phyloP scores from a whole-genome alignment of 495 filamentous ascomycete species.

The Astrocystis sublimbata region DNA sequence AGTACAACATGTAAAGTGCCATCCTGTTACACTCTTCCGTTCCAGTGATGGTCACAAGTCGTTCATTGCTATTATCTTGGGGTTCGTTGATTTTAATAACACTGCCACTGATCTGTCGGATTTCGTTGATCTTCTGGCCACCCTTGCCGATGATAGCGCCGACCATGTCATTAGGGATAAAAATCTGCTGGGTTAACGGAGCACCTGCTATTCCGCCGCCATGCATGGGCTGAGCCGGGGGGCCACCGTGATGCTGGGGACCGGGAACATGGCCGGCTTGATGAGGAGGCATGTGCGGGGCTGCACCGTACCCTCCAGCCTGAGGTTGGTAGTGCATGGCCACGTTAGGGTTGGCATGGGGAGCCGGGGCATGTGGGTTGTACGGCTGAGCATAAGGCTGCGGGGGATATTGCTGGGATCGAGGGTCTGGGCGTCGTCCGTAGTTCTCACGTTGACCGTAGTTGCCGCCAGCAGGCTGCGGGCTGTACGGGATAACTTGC shows the following conservation, averaged over 20 bases:
- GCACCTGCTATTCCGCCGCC: slow-evolving; percentile 74
- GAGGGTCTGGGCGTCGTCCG: slow-evolving; percentile 69
- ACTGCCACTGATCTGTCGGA: slow-evolving; percentile 91
- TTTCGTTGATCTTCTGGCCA: slow-evolving; percentile 99
- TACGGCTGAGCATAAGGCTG: slow-evolving; percentile 59
- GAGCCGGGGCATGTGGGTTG: slow-evolving; percentile 57
- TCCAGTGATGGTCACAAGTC: slow-evolving; percentile 94
- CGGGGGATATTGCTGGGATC: slow-evolving; percentile 56
- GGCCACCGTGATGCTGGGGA: slow-evolving; percentile 54
- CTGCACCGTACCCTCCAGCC: slow-evolving; percentile 61
- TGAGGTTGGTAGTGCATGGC: slow-evolving; percentile 70
- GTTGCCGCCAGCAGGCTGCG: slow-evolving; percentile 86
- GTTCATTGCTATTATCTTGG: slow-evolving; percentile 97
- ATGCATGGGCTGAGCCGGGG: slow-evolving; percentile 70
- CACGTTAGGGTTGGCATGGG: slow-evolving; percentile 63
- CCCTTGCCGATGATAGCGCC: slow-evolving; percentile 99
- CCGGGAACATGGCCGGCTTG: slow-evolving; percentile 57
- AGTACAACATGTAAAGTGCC: slow-evolving; percentile 98
- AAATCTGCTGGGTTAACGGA: slow-evolving; percentile 96
- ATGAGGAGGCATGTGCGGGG: slow-evolving; percentile 76
- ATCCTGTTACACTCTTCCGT: slow-evolving; percentile 98
- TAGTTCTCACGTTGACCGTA: slow-evolving; percentile 90
- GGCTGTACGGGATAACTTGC: slow-evolving; percentile 95
- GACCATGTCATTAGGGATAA: slow-evolving; percentile 99
- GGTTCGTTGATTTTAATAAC: slow-evolving; percentile 99